phyloP scores from a whole-genome alignment of 352 stramenopile species.

The Phytophthora pini region DNA sequence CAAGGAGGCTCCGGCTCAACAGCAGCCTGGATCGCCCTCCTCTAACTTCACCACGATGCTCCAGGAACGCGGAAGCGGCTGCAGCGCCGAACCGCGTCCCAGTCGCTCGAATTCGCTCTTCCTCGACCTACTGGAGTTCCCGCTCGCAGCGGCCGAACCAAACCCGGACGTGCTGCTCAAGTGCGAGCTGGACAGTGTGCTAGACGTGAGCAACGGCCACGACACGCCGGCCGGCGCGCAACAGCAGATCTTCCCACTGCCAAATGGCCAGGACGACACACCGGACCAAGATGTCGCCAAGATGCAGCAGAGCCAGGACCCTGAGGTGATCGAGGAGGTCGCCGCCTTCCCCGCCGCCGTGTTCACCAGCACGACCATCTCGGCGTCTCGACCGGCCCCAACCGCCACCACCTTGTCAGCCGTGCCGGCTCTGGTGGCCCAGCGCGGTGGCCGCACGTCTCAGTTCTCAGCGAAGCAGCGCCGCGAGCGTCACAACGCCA shows the following conservation, averaged over 20 bases:
- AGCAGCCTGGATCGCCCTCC: slow-evolving; percentile 23
- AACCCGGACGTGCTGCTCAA: slow-evolving; percentile 43
- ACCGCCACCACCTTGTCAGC: slow-evolving; percentile 1
- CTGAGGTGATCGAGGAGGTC: slow-evolving; percentile 36
- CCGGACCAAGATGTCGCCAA: slow-evolving; percentile 30
- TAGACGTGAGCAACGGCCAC: slow-evolving; percentile 37
- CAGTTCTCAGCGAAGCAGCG: slow-evolving; percentile 55
- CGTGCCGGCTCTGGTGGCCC: slow-evolving; percentile 15
- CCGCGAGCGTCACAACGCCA: slow-evolving; percentile 54
- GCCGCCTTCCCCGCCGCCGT: slow-evolving; percentile 38
- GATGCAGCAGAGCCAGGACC: slow-evolving; percentile 35
- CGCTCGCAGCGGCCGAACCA: slow-evolving; percentile 28
- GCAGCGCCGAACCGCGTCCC: slow-evolving; percentile 32
- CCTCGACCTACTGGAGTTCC: slow-evolving; percentile 42
- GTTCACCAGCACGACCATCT: slow-evolving; percentile 45
- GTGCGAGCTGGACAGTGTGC: slow-evolving; percentile 44
- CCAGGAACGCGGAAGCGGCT: slow-evolving; percentile 10
- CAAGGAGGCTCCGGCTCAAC: slow-evolving; percentile 15
- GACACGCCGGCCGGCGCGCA: slow-evolving; percentile 31
- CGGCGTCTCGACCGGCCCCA: slow-evolving; percentile 18
- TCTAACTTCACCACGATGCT: slow-evolving; percentile 31
- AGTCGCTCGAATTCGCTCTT: slow-evolving; percentile 44
- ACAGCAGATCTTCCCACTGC: slow-evolving; percentile 38
- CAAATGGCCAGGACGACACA: slow-evolving; percentile 31
- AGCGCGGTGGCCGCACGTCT: slow-evolving; percentile 40